Conservation (phyloP, 1,284 basidiomycete species). For the Apiotrichum mycotoxinovorans region DNA sequence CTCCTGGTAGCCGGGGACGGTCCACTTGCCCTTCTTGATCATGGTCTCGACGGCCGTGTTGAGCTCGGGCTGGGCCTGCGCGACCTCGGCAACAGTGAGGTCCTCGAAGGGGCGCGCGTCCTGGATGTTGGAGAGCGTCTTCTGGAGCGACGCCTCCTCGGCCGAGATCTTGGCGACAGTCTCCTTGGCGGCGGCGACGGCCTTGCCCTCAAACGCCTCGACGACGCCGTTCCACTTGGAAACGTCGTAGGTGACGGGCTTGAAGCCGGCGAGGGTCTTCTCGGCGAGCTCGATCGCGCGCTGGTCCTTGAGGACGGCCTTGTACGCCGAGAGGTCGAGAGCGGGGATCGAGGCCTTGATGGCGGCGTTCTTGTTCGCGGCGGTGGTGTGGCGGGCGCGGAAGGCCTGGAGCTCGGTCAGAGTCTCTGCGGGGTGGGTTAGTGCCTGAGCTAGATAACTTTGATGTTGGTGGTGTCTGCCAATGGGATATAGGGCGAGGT, state of each 20-base stretch:
- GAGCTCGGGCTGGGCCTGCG: slow-evolving; percentile 89
- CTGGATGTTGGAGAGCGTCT: slow-evolving; percentile 95
- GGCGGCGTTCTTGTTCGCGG: slow-evolving; percentile 69
- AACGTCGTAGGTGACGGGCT: slow-evolving; percentile 96
- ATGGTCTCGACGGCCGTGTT: slow-evolving; percentile 86
- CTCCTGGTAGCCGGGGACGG: slow-evolving; percentile 80
- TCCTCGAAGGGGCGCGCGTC: slow-evolving; percentile 97
- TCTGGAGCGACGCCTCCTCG: slow-evolving; percentile 88
- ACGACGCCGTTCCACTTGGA: slow-evolving; percentile 88
- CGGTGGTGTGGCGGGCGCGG: slow-evolving; percentile 90
- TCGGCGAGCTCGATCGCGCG: slow-evolving; percentile 88
- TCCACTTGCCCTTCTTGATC: slow-evolving; percentile 99
- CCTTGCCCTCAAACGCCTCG: slow-evolving; percentile 94
- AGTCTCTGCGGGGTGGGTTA: slow-evolving; percentile 62
- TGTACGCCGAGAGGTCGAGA: slow-evolving; percentile 85
- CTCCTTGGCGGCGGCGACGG: slow-evolving; percentile 87
- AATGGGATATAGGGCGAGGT: neutral
- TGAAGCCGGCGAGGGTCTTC: slow-evolving; percentile 84
- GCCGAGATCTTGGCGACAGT: slow-evolving; percentile 86
- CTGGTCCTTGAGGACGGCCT: slow-evolving; percentile 86
- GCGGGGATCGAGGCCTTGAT: slow-evolving; percentile 64
- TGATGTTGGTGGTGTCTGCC: too few relatives aligned
- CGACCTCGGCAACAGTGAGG: slow-evolving; percentile 88
- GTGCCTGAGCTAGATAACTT: neutral
- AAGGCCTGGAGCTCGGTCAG: slow-evolving; percentile 85